Evolutionary conservation across 768 basidiomycete species (phyloP).

Genomic region (Hortiboletus flavorubellus): DNA sequence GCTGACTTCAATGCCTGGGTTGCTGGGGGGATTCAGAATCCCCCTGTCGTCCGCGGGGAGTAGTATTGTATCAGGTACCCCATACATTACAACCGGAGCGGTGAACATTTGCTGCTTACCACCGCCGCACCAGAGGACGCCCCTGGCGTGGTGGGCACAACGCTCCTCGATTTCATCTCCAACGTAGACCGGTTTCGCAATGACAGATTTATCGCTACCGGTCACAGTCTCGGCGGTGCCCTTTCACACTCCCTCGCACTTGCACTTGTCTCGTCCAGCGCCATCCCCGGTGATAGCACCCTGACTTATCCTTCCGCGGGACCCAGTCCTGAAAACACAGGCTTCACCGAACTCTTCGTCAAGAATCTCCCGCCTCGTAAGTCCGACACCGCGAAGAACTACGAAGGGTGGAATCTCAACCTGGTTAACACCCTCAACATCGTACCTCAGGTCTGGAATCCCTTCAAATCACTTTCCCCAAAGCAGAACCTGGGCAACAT

Average conservation of each 20-base stretch:
- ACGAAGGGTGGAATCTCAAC: conserved; percentile 19
- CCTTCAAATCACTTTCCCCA: not conserved
- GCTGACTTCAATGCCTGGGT: conserved; percentile 11
- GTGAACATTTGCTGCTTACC: conserved; percentile 5
- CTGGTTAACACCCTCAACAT: conserved; percentile 15
- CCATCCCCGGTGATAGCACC: conserved; percentile 37
- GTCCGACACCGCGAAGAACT: not conserved
- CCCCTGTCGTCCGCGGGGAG: not conserved
- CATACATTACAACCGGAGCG: conserved; percentile 2
- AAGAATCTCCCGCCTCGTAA: not conserved
- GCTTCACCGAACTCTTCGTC: conserved; percentile 3
- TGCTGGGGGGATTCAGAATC: not conserved
- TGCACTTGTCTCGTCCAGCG: not conserved
- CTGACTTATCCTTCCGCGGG: conserved; percentile 11
- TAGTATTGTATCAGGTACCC: not conserved
- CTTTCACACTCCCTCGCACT: conserved; percentile 15
- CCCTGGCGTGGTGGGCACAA: not conserved
- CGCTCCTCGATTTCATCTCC: conserved; percentile 7
- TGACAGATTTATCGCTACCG: conserved; percentile 4
- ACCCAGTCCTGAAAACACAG: conserved; percentile 10
- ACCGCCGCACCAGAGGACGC: not conserved
- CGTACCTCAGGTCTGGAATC: conserved; percentile 14
- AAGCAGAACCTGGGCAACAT: conserved; percentile 15
- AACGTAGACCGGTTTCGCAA: not conserved
- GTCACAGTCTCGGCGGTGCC: conserved; percentile 11